Evolutionary conservation across 148 eudicot genomes (phyloP).

Genomic region (Rhododendron mucronatum): DNA sequence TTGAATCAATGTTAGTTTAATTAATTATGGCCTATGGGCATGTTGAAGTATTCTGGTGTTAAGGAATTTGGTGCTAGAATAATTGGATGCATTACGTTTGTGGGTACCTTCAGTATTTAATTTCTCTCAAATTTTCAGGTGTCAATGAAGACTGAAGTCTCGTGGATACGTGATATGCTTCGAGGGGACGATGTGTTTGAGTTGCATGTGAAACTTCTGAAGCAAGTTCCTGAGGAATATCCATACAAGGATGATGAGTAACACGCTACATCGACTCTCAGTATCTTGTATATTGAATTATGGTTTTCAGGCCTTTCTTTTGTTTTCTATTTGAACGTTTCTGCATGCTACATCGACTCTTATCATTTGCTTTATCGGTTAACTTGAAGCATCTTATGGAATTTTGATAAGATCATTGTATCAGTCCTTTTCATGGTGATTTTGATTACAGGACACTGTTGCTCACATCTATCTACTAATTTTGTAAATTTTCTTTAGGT

Average conservation of each 20-base stretch:
- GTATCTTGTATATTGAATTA: constrained; percentile 5
- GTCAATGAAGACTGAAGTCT: constrained; percentile 97
- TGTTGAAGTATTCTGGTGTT: background rate
- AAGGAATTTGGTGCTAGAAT: background rate
- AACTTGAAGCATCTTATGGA: background rate
- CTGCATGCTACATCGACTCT: too few species aligned
- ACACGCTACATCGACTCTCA: constrained; percentile 7
- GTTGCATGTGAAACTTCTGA: constrained; percentile 88
- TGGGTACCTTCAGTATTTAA: background rate
- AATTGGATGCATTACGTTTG: background rate
- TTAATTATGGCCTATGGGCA: background rate
- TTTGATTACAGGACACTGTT: background rate
- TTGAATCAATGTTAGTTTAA: background rate
- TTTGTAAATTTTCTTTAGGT: background rate
- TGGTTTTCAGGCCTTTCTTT: background rate
- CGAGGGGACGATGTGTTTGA: constrained; percentile 95
- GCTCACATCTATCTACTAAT: background rate
- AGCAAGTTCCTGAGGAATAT: constrained; percentile 97
- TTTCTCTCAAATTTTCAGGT: constrained; percentile 39
- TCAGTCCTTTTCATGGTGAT: background rate
- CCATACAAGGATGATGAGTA: constrained; percentile 98
- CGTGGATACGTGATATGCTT: constrained; percentile 94
- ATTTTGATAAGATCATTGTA: background rate
- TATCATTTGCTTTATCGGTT: background rate
- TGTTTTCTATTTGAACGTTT: background rate